phyloP scores from a whole-genome alignment of 441 rosid species.

The Erodium chrysanthum region DNA sequence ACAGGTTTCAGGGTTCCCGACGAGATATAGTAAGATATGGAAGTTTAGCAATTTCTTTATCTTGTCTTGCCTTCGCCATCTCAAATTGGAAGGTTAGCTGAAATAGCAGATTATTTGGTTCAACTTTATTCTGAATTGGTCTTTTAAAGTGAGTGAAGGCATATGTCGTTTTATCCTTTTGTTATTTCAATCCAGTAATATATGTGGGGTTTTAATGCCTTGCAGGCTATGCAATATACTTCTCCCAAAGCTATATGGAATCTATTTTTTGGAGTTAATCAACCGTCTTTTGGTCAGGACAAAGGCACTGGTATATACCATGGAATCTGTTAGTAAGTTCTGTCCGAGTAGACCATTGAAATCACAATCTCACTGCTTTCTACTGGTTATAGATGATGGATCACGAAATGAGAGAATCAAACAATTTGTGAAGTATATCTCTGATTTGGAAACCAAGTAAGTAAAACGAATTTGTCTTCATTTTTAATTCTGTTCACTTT shows the following conservation, averaged over 20 bases:
- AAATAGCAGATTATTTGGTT: constrained; percentile 3
- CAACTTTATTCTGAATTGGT: constrained; percentile 12
- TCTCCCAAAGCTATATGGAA: constrained; percentile 91
- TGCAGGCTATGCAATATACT: constrained; percentile 84
- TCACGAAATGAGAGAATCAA: constrained; percentile 41
- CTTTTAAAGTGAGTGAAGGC: background rate
- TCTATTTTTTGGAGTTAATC: constrained; percentile 48
- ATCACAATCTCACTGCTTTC: constrained; percentile 7
- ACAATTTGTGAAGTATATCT: constrained; percentile 65
- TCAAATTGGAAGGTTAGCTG: constrained; percentile 68
- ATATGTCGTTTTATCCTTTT: background rate
- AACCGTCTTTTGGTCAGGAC: constrained; percentile 39
- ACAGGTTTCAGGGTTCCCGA: constrained; percentile 93
- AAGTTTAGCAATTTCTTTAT: constrained; percentile 69
- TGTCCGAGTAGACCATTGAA: background rate
- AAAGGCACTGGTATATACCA: constrained; percentile 28
- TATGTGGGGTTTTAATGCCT: constrained; percentile 14
- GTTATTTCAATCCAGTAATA: background rate
- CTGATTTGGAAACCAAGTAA: constrained; percentile 73
- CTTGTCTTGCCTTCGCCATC: constrained; percentile 52
- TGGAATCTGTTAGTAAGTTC: constrained; percentile 4
- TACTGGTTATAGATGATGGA: constrained; percentile 36
- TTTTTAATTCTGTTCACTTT: background rate
- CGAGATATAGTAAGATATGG: constrained; percentile 75
- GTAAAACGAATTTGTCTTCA: background rate